Percentiles rank a stretch among this genome's conserved stretches.
Conservation (phyloP, 2,329 filamentous ascomycete species). For the Epichloe brachyelytri region DNA sequence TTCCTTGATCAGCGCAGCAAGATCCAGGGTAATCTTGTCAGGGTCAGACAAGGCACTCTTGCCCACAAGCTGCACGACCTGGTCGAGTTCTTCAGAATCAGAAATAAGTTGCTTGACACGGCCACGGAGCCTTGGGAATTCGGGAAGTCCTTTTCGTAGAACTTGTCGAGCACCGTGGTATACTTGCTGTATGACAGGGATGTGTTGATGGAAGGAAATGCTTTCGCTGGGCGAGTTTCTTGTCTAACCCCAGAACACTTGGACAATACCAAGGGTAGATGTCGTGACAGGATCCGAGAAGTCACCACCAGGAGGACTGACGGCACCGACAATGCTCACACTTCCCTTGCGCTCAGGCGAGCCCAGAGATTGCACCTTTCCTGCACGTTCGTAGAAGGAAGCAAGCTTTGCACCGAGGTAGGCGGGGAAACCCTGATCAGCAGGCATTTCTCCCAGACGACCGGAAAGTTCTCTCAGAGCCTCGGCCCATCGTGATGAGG, state of each 20-base stretch:
- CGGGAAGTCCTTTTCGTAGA: conserved; percentile 85
- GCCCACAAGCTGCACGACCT: conserved; percentile 95
- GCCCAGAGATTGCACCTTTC: conserved; percentile 71
- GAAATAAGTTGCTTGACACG: conserved; percentile 88
- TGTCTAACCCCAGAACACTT: conserved; percentile 99
- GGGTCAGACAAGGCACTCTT: conserved; percentile 92
- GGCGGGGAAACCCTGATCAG: conserved; percentile 97
- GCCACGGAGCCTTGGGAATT: conserved; percentile 86
- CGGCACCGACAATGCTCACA: conserved; percentile 94
- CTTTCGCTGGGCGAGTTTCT: conserved; percentile 97
- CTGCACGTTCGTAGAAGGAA: conserved; percentile 98
- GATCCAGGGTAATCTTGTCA: conserved; percentile 96
- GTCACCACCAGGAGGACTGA: conserved; percentile 95
- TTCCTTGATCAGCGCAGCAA: conserved; percentile 87
- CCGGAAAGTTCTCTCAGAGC: conserved; percentile 97
- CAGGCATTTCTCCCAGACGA: conserved; percentile 98
- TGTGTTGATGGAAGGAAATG: conserved; percentile 98
- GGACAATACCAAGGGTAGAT: conserved; percentile 89
- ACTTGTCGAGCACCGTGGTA: conserved; percentile 75
- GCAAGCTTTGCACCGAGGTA: conserved; percentile 95
- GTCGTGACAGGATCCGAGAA: conserved; percentile 97
- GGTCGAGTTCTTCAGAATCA: conserved; percentile 92
- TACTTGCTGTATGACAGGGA: conserved; percentile 94
- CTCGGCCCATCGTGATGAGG: conserved; percentile 95
- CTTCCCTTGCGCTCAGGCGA: conserved; percentile 81